Evolutionary conservation across 2,329 filamentous ascomycete species (phyloP), one percentile per base, ranked within the genome.

Genomic region (Lecanicillium sp.): DNA sequence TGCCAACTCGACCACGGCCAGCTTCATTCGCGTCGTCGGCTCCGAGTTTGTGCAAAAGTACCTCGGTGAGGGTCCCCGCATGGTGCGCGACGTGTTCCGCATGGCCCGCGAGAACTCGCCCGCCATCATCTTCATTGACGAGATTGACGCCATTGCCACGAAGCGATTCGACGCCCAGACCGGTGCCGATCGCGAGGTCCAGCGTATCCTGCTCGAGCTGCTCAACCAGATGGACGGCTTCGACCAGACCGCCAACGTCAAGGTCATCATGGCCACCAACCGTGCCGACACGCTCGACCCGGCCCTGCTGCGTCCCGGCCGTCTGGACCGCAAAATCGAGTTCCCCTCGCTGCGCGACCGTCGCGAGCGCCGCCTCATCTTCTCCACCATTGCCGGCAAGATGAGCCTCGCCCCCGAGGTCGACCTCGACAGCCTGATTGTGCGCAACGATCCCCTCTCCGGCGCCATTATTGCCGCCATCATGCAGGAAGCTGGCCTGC

Each of bases 191-290:
- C 81, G 92, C 68, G 92, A 98, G 66, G 92, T 98, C 13, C 92
- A 98, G 70, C 90, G 92, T 74, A 98, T 98, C 56, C 72, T 98
- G 43, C 81, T 98, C 44, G 92, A 98, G 64, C 71, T 98, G 50
- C 81, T 98, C 48, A 98, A 98, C 69, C 92, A 98, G 68, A 98
- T 98, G 92, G 92, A 98, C 61, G 92, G 92, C 49, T 98, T 98
- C 70, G 92, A 98, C 63, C 92, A 98, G 66, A 95, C 88, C 1
- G 86, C 87, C 61, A 98, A 98, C 64, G 92, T 98, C 66, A 98
- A 98, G 72, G 92, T 98, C 60, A 98, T 98, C 69, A 98, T 98
- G 92, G 92, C 92, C 50, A 98, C 92, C 50, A 98, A 98, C 72
- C 84, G 92, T 60, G 90, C 92, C 49, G 92, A 97, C 63, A 98